Conservation (phyloP, 2,329 filamentous ascomycete species). For the Pestalotiopsis sp. region DNA sequence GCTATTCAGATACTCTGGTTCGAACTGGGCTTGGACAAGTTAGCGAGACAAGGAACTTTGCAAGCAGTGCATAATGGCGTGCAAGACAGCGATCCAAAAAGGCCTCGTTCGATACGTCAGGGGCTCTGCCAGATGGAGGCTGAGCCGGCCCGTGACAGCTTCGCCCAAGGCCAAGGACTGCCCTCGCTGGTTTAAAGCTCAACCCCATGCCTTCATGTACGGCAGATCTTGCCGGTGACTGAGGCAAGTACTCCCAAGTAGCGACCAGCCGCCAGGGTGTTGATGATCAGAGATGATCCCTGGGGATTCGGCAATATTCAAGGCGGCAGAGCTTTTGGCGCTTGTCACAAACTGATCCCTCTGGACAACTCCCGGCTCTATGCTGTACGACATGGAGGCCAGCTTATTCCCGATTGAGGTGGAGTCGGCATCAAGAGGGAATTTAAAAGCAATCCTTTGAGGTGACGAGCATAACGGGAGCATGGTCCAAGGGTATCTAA, state of each 20-base stretch:
- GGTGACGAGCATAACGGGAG: neutral
- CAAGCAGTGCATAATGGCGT: neutral
- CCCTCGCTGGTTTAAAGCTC: neutral
- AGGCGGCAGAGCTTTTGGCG: neutral
- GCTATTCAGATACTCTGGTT: neutral
- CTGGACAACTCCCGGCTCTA: neutral
- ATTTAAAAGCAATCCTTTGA: neutral
- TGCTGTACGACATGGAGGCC: neutral
- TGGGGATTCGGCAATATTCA: neutral
- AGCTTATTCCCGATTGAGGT: neutral
- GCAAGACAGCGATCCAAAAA: neutral
- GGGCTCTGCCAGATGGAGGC: neutral
- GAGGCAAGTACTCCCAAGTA: neutral
- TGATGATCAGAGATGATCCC: neutral
- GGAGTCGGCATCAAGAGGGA: neutral
- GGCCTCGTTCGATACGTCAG: neutral
- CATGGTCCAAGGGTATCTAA: neutral
- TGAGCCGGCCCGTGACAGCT: slow-evolving; percentile 5
- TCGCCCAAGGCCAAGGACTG: neutral
- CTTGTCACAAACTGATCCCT: neutral
- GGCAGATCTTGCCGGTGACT: neutral
- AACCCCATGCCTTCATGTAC: neutral
- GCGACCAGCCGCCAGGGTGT: neutral
- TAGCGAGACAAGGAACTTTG: neutral
- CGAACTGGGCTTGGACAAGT: neutral